phyloP scores from a whole-genome alignment of 352 stramenopile species.

The Phytophthora crassamura region DNA sequence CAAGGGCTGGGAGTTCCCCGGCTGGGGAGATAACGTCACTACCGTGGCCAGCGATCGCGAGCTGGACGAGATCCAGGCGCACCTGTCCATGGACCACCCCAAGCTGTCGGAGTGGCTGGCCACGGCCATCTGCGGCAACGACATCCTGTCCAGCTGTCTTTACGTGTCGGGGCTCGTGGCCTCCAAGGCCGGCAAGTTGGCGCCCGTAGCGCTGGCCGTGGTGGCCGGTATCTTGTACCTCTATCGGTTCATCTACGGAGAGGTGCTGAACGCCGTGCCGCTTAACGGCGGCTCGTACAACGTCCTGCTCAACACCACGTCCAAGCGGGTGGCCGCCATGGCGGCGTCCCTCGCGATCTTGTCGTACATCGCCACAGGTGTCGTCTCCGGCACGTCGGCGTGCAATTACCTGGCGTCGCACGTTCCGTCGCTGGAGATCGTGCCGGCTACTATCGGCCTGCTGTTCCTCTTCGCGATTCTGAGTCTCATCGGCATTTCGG shows the following conservation, averaged over 20 bases:
- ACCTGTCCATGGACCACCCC: constrained; percentile 75
- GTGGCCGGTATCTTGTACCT: constrained; percentile 91
- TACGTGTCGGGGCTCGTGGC: constrained; percentile 90
- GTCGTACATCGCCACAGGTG: constrained; percentile 96
- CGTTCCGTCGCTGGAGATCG: constrained; percentile 75
- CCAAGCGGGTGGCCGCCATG: constrained; percentile 93
- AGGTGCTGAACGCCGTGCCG: constrained; percentile 93
- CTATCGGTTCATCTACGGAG: constrained; percentile 95
- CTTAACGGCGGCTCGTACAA: constrained; percentile 97
- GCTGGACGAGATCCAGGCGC: constrained; percentile 76
- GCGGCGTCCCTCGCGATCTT: constrained; percentile 95
- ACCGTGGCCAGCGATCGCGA: constrained; percentile 69
- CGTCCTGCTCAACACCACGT: constrained; percentile 95
- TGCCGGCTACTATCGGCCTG: constrained; percentile 81
- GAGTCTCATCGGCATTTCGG: constrained; percentile 92
- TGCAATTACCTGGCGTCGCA: constrained; percentile 89
- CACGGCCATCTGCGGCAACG: constrained; percentile 96
- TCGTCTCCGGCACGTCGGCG: constrained; percentile 88
- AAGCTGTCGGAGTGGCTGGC: constrained; percentile 94
- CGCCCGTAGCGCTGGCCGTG: constrained; percentile 89
- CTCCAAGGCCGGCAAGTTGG: constrained; percentile 91
- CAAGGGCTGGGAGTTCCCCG: constrained; percentile 87
- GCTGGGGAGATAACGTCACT: constrained; percentile 76
- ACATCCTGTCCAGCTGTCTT: constrained; percentile 95
- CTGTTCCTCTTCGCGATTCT: constrained; percentile 93